phyloP scores from a whole-genome alignment of 306 rosid species.

The Bauhinia variegata region DNA sequence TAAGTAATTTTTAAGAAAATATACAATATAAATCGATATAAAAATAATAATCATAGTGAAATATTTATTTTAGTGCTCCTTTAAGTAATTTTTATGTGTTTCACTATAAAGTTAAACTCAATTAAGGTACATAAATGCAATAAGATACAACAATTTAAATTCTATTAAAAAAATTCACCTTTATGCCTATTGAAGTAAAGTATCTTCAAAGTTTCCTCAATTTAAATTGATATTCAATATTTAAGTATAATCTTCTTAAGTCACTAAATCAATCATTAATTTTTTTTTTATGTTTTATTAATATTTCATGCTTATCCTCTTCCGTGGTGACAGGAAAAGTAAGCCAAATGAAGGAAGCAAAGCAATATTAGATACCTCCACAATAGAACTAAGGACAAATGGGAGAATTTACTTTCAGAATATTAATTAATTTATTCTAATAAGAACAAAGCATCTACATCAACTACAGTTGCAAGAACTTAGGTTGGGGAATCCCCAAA shows the following conservation, averaged over 20 bases:
- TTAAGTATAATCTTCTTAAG: background rate
- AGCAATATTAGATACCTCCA: slow-evolving; percentile 1
- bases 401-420: slow-evolving; percentile 22
- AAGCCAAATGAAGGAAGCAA: background rate
- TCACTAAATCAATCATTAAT: background rate
- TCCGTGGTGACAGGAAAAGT: background rate
- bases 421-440: slow-evolving; percentile 33
- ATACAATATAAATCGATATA: too few species aligned
- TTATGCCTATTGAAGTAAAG: too few species aligned
- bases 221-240: too few species aligned
- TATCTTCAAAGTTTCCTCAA: too few species aligned
- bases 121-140: too few species aligned
- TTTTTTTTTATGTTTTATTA: background rate
- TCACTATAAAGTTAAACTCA: too few species aligned
- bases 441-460: slow-evolving; percentile 43
- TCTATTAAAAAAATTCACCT: too few species aligned
- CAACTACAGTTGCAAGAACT: slow-evolving; percentile 34
- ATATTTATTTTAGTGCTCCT: too few species aligned
- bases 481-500: slow-evolving; percentile 29
- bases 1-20: too few species aligned
- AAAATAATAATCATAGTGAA: too few species aligned
- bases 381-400: background rate
- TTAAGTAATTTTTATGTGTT: too few species aligned
- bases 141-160: too few species aligned
- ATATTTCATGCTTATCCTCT: background rate